Evolutionary conservation across 768 basidiomycete species (phyloP).

Genomic region (Suillus cothurnatus): DNA sequence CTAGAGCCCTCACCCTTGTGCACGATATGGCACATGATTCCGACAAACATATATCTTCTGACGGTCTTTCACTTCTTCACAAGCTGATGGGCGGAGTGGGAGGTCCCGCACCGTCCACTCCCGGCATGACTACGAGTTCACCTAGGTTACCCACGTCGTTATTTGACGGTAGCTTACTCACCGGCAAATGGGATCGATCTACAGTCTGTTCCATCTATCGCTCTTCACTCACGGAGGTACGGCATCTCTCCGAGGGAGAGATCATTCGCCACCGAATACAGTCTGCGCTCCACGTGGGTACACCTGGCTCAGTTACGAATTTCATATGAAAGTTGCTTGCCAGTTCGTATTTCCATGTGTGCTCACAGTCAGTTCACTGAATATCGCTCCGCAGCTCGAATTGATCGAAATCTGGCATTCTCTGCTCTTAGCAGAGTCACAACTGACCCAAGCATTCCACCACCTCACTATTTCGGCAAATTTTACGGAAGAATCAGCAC

Average conservation of each 20-base stretch:
- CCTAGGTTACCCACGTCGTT: slow-evolving; percentile 33
- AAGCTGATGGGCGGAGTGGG: slow-evolving; percentile 36
- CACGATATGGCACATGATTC: slow-evolving; percentile 38
- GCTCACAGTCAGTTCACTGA: slow-evolving; percentile 10
- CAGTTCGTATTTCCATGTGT: slow-evolving; percentile 26
- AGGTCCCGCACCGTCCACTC: neutral
- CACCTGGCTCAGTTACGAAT: slow-evolving; percentile 22
- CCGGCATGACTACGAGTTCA: neutral
- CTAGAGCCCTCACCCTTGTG: slow-evolving; percentile 40
- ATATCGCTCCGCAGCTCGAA: slow-evolving; percentile 32
- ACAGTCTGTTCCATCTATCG: slow-evolving; percentile 29
- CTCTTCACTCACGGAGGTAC: slow-evolving; percentile 28
- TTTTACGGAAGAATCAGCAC: slow-evolving; percentile 37
- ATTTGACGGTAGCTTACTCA: slow-evolving; percentile 48
- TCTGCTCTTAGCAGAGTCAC: slow-evolving; percentile 52
- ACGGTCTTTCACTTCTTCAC: slow-evolving; percentile 39
- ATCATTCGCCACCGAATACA: slow-evolving; percentile 33
- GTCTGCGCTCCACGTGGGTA: slow-evolving; percentile 42
- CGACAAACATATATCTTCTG: slow-evolving; percentile 28
- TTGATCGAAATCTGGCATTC: slow-evolving; percentile 55
- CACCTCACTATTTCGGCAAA: slow-evolving; percentile 38
- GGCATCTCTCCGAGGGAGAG: slow-evolving; percentile 41
- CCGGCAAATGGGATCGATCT: slow-evolving; percentile 22
- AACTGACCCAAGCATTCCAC: slow-evolving; percentile 41
- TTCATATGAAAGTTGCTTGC: slow-evolving; percentile 17